Conservation (phyloP, 2,329 filamentous ascomycete genomes). For the Fusarium dlaminii region DNA sequence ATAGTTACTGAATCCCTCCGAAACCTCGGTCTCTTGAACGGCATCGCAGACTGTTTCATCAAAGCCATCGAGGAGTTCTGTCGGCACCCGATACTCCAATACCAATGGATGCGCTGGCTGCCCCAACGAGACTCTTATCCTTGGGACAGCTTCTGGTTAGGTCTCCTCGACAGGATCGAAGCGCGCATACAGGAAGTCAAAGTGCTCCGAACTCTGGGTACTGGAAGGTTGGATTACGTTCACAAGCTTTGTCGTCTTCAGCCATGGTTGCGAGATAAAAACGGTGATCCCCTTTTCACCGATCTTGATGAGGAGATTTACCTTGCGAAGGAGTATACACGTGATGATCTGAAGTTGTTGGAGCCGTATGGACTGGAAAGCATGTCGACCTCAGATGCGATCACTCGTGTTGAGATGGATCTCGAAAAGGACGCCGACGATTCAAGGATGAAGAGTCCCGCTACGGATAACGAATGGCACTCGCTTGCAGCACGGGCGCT, state of each 20-base stretch:
- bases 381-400: background rate
- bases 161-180: slow-evolving; percentile 40
- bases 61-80: slow-evolving; percentile 52
- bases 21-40: slow-evolving; percentile 49
- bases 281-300: slow-evolving; percentile 27
- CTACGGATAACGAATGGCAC: slow-evolving; percentile 21
- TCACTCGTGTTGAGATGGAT: slow-evolving; percentile 17
- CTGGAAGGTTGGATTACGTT: slow-evolving; percentile 8
- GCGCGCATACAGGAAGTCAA: slow-evolving; percentile 7
- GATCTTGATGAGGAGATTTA: slow-evolving; percentile 27
- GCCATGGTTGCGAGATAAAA: slow-evolving; percentile 11
- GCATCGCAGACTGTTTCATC: slow-evolving; percentile 52
- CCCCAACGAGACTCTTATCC: slow-evolving; percentile 42
- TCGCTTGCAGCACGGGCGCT: slow-evolving; percentile 27
- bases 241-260: slow-evolving; percentile 5
- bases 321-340: slow-evolving; percentile 26
- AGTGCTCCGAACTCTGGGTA: slow-evolving; percentile 13
- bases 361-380: slow-evolving; percentile 12
- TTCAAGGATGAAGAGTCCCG: slow-evolving; percentile 23
- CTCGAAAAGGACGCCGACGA: background rate
- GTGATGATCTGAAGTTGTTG: background rate
- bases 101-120: slow-evolving; percentile 57
- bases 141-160: slow-evolving; percentile 43
- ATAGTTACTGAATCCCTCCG: slow-evolving; percentile 49
- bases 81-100: slow-evolving; percentile 49